These are phyloP conservation scores for Pichia sp. DNA, from an alignment of 1,139 yeast species.

Conservation along the genomic window DNA sequence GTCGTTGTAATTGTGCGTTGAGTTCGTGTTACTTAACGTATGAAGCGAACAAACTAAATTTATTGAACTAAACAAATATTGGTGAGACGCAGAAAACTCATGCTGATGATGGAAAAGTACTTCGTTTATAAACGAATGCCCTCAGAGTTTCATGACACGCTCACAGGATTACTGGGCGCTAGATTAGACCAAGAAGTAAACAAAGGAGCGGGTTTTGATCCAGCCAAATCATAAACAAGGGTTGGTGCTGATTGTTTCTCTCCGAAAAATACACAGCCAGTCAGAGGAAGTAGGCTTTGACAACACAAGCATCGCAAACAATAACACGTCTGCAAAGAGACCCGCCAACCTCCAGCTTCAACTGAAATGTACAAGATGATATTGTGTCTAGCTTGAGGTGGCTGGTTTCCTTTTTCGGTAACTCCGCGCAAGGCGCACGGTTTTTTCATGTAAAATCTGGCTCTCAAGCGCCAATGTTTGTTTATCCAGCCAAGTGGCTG, in stretches of 20 bases:
- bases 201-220: slow-evolving; percentile 5
- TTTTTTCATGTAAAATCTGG: not conserved
- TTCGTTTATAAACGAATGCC: not conserved
- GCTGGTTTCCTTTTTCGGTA: slow-evolving; percentile 8
- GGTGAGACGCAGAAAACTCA: no score
- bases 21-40: not conserved
- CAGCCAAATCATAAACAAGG: slow-evolving; percentile 8
- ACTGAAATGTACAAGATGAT: no score
- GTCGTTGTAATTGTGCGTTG: not conserved
- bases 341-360: no score
- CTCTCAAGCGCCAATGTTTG: no score
- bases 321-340: not conserved
- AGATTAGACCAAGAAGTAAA: not conserved
- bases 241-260: not conserved
- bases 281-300: not conserved
- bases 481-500: not conserved
- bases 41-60: not conserved
- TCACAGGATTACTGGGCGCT: not conserved
- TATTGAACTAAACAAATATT: no score
- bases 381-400: not conserved
- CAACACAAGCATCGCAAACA: not conserved
- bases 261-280: not conserved
- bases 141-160: not conserved
- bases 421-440: not conserved
- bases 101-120: not conserved